Percentiles rank a stretch among this genome's conserved stretches.
These are phyloP conservation scores for Linnemannia elongata DNA, from an alignment of 192 early-diverging fungal species.

Conservation along the genomic window DNA sequence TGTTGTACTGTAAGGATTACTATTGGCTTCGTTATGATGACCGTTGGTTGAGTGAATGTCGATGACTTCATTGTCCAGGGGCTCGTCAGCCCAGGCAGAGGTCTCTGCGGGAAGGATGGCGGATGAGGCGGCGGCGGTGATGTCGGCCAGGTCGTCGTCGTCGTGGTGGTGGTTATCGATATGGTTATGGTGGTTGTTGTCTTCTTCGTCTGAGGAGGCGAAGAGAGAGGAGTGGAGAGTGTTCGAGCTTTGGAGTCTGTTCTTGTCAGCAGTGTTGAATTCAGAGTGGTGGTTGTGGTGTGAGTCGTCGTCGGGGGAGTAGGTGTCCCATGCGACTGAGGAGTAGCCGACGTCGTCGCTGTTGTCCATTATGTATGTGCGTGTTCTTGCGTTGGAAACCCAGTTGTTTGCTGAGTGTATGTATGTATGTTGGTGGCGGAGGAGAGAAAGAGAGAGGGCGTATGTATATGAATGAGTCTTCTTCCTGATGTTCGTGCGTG, in stretches of 20 bases:
- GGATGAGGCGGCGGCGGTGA: conserved; percentile 39
- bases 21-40: not conserved
- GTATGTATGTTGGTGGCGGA: not conserved
- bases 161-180: conserved; percentile 5
- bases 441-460: not conserved
- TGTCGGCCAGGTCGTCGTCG: conserved; percentile 43
- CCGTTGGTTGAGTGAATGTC: conserved; percentile 39
- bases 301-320: conserved; percentile 36
- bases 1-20: not conserved
- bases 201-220: conserved; percentile 45
- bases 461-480: not conserved
- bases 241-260: not conserved
- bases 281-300: not conserved
- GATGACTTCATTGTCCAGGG: conserved; percentile 55
- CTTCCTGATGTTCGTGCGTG: not conserved
- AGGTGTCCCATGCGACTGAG: conserved; percentile 57
- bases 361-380: conserved; percentile 22
- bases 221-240: conserved; percentile 34
- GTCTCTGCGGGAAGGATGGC: conserved; percentile 53
- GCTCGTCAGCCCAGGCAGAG: conserved; percentile 54
- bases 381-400: not conserved
- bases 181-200: not conserved
- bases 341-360: conserved; percentile 55
- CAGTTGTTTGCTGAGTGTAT: not conserved
- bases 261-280: not conserved